These are phyloP conservation scores for Herpetospermum pedunculosum DNA, from an alignment of 306 rosid genomes.

Conservation along the genomic window DNA sequence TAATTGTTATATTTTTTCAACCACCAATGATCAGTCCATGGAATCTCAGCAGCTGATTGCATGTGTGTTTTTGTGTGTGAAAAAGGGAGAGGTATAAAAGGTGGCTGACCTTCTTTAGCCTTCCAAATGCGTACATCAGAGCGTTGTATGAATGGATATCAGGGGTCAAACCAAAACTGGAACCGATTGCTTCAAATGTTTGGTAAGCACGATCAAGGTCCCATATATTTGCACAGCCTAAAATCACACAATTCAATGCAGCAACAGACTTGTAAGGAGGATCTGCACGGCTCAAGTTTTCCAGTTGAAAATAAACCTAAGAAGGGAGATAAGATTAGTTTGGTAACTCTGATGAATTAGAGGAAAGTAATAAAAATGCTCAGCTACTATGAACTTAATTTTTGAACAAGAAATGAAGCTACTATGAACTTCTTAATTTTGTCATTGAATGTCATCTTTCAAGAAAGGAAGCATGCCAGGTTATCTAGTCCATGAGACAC, in stretches of 20 bases:
- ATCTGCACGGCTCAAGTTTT: constrained; percentile 59
- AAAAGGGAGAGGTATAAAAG: not conserved
- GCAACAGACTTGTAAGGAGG: constrained; percentile 80
- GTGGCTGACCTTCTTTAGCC: constrained; percentile 61
- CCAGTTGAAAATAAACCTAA: constrained; percentile 93
- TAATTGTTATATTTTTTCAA: not conserved
- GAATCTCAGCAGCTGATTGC: not conserved
- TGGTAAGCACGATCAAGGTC: constrained; percentile 97
- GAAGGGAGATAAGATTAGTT: constrained; percentile 19
- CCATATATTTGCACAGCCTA: constrained; percentile 94
- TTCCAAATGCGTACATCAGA: constrained; percentile 76
- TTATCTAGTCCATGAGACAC: not conserved
- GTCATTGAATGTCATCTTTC: not conserved
- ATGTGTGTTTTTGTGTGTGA: not conserved
- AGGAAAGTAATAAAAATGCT: not conserved
- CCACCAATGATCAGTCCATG: not conserved
- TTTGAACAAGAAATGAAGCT: too few relatives aligned
- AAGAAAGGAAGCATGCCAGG: not conserved
- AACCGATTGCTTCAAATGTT: constrained; percentile 82
- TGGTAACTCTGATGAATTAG: not conserved
- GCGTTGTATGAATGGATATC: constrained; percentile 88
- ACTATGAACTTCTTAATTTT: not conserved
- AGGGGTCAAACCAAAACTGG: constrained; percentile 69
- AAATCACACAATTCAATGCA: constrained; percentile 71
- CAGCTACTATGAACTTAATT: not conserved